These are phyloP conservation scores for Cryphonectria radicalis DNA, from an alignment of 2,329 filamentous ascomycete genomes.

Conservation along the genomic window DNA sequence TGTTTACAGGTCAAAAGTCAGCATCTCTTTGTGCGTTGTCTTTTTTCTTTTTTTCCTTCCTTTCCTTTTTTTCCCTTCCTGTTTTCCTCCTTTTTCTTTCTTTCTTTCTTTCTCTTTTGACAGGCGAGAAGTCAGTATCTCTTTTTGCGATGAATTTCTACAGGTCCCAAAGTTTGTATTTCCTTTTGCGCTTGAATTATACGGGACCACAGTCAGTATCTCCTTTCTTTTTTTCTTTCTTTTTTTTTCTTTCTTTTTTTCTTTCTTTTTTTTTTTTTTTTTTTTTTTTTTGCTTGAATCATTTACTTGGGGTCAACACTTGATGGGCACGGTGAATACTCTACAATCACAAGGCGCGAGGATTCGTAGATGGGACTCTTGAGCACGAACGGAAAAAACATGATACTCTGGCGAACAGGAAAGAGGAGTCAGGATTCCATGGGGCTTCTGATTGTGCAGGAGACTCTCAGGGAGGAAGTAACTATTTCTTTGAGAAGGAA, in stretches of 20 bases:
- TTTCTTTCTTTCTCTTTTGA: too few relatives aligned
- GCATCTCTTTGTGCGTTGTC: neutral
- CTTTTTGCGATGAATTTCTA: too few relatives aligned
- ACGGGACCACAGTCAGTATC: neutral
- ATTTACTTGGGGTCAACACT: neutral
- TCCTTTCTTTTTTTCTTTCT: too few relatives aligned
- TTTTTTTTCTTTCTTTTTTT: neutral
- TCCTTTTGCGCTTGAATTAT: neutral
- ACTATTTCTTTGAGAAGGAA: neutral
- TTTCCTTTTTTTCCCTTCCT: too few relatives aligned
- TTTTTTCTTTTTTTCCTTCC: too few relatives aligned
- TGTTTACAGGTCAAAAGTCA: neutral
- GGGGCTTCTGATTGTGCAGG: neutral
- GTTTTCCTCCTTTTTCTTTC: too few relatives aligned
- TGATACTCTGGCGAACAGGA: neutral
- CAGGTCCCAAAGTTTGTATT: too few relatives aligned
- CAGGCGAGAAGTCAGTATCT: too few relatives aligned
- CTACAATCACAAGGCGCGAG: neutral
- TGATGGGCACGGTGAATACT: neutral
- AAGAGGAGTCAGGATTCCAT: neutral
- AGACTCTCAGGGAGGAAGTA: too few relatives aligned
- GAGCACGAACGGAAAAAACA: too few relatives aligned
- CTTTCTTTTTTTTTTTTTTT: too few relatives aligned
- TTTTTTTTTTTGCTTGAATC: neutral
- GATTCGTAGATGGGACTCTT: too few relatives aligned